Evolutionary conservation across 1,284 basidiomycete genomes (phyloP).

Genomic region (Rhodotorula glutinis): DNA sequence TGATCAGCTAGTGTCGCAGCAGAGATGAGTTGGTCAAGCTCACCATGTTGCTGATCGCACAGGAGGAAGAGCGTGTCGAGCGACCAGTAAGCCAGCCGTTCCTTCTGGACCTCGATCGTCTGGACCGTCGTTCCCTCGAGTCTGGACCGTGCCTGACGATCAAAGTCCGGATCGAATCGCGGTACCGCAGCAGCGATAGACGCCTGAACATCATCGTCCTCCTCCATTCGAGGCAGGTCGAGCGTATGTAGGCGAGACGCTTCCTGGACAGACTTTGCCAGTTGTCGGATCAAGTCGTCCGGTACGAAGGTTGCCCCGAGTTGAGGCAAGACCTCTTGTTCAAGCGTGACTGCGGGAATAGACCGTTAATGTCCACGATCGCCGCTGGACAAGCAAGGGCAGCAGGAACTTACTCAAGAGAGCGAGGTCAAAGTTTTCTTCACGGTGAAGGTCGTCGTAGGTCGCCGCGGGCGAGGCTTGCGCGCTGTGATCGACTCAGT

Average conservation of each 20-base stretch:
- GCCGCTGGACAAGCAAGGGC: too few relatives aligned
- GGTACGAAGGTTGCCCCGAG: constrained; percentile 68
- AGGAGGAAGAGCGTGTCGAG: constrained; percentile 81
- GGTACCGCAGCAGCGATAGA: constrained; percentile 23
- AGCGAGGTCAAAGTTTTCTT: constrained; percentile 83
- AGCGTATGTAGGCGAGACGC: constrained; percentile 68
- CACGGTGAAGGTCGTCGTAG: constrained; percentile 66
- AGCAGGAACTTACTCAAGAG: constrained; percentile 56
- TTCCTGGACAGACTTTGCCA: constrained; percentile 69
- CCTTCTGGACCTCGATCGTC: constrained; percentile 62
- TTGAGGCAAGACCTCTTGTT: constrained; percentile 72
- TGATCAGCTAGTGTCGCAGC: not conserved
- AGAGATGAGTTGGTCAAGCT: not conserved
- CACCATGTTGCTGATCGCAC: constrained; percentile 57
- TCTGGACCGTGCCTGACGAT: constrained; percentile 37
- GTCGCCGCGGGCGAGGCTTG: constrained; percentile 19
- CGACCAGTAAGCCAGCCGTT: constrained; percentile 90
- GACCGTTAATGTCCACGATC: too few relatives aligned
- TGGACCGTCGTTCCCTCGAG: constrained; percentile 62
- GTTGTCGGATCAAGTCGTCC: constrained; percentile 64
- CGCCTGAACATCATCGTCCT: not conserved
- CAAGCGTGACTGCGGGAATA: constrained; percentile 56
- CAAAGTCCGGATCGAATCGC: constrained; percentile 40
- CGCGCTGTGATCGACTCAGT: not conserved
- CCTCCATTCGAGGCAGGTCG: constrained; percentile 33